phyloP scores from a whole-genome alignment of 176 grass and related monocot species.

The Juncus effusus region DNA sequence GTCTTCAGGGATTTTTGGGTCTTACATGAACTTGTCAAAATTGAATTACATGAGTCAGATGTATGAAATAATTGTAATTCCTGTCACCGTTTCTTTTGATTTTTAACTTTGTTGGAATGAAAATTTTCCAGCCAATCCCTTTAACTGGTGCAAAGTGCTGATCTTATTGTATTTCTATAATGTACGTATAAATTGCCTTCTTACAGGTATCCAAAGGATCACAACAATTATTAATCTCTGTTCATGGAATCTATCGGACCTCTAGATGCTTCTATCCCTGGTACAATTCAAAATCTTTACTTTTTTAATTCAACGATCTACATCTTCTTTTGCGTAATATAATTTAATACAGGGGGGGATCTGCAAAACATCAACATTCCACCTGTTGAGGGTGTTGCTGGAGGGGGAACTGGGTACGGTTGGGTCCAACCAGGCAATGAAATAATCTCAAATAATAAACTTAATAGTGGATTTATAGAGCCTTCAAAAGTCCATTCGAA shows the following conservation, averaged over 20 bases:
- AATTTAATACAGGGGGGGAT: slow-evolving; percentile 37
- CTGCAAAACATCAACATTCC: slow-evolving; percentile 42
- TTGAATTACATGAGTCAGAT: too few relatives aligned
- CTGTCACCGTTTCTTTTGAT: too few relatives aligned
- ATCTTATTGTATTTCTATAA: too few relatives aligned
- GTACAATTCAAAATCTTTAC: background rate
- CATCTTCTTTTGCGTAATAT: background rate
- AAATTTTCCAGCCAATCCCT: too few relatives aligned
- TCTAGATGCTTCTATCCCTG: background rate
- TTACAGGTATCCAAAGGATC: too few relatives aligned
- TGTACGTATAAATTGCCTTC: too few relatives aligned
- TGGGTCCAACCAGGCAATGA: slow-evolving; percentile 57
- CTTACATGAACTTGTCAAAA: too few relatives aligned
- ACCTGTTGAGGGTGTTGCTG: slow-evolving; percentile 91
- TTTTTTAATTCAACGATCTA: background rate
- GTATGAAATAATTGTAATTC: too few relatives aligned
- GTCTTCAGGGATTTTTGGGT: too few relatives aligned
- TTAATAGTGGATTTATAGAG: slow-evolving; percentile 43
- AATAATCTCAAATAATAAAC: slow-evolving; percentile 34
- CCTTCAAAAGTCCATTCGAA: slow-evolving; percentile 58
- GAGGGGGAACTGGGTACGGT: slow-evolving; percentile 95
- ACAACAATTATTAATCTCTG: too few relatives aligned
- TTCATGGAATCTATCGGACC: slow-evolving; percentile 7
- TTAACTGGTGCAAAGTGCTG: too few relatives aligned
- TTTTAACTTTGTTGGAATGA: background rate